phyloP scores from a whole-genome alignment of 2,329 filamentous ascomycete species.

The Neonectria coccinea region DNA sequence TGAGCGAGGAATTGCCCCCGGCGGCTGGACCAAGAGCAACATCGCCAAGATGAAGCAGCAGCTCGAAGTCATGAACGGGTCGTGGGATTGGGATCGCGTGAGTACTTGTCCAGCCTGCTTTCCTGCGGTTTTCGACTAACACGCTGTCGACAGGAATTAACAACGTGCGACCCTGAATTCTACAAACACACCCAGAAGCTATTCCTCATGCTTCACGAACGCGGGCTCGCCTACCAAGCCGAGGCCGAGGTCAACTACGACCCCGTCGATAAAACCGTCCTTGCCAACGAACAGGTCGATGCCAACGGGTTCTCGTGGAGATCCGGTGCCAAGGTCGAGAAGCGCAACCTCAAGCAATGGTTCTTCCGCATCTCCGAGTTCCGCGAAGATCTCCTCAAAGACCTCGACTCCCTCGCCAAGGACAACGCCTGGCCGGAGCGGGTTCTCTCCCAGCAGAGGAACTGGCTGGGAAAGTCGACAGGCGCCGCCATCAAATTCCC shows the following conservation, averaged over 20 bases:
- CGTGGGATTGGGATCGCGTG: constrained; percentile 86
- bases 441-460: constrained; percentile 84
- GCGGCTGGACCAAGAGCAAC: constrained; percentile 82
- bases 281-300: constrained; percentile 95
- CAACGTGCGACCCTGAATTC: constrained; percentile 85
- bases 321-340: constrained; percentile 86
- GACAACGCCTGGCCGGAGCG: constrained; percentile 82
- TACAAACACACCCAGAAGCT: constrained; percentile 92
- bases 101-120: constrained; percentile 49
- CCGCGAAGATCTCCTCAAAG: constrained; percentile 76
- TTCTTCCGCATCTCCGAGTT: constrained; percentile 88
- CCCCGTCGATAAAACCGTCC: constrained; percentile 86
- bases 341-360: constrained; percentile 85
- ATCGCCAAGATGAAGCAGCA: constrained; percentile 89
- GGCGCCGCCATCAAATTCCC: constrained; percentile 80
- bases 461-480: constrained; percentile 86
- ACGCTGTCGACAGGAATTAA: constrained; percentile 72
- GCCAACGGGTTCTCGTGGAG: constrained; percentile 87
- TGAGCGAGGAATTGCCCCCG: constrained; percentile 82
- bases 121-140: constrained; percentile 10
- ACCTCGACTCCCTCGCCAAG: constrained; percentile 74
- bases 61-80: constrained; percentile 80
- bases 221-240: constrained; percentile 83
- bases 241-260: constrained; percentile 92
- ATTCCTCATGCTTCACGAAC: constrained; percentile 80